Base-by-base conservation (phyloP, 805 yeast species). In the Nakazawaea anatomiae region DNA sequence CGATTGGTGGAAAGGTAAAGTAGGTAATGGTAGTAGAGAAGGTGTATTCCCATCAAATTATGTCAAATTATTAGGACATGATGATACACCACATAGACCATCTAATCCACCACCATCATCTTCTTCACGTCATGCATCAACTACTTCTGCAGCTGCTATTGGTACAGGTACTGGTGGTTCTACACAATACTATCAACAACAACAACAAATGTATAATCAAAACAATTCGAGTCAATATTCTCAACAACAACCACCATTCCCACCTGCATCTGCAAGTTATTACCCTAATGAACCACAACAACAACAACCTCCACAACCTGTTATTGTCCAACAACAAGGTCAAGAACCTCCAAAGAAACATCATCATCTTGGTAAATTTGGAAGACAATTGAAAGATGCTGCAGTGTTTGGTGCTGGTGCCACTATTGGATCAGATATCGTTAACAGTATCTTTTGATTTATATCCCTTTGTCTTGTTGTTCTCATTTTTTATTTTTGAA, bases 381-480 rank as follows among this genome's bases (percentile, higher is more conserved):
- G 95, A 29, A 76, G 87, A 55, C 85, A 88, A 67, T 70, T 91
- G 53, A 96, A 96, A 53, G 82, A 89, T 58, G 95, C 97, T n/a
- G 91, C 95, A 36, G 80, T 91, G 46, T 92, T 89, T 57, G 97
- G 97, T 68, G 97, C 96, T 8, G 98, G 98, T 73, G 96, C 97
- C 39, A 85, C 96, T 1, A 74, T 91, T 50, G 98, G 98, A 62
- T 77, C 88, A 43, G 89, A 87, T 60, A 59, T 92, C 47, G 88
- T 91, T 40, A 82, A 86, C 60, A 76, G 87, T 42, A 85, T 88
- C 53, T 82, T 85, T 58, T 82, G 68, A 63, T 47, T 3, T 41
- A 41, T 41, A 18, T 18, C 25, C n/a, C n/a, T n/a, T n/a, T n/a
- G n/a, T n/a, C n/a, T n/a, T n/a, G n/a, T n/a, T n/a, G n/a, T n/a